Evolutionary conservation across 805 yeast genomes (phyloP).

Genomic region (Sungouiozyma ichnusensis): DNA sequence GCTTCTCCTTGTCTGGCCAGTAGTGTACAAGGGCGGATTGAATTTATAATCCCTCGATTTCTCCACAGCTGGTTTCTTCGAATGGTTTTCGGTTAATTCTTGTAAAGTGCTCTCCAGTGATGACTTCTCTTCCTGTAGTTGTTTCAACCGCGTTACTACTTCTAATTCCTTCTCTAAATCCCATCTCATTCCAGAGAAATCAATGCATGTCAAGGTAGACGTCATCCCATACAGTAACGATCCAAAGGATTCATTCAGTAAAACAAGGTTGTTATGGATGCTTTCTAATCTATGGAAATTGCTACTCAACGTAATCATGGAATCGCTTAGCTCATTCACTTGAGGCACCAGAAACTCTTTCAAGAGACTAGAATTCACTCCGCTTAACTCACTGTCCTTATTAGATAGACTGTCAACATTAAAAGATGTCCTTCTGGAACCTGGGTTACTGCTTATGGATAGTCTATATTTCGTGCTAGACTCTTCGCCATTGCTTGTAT

Average conservation of each 20-base stretch:
- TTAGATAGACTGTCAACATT: constrained; percentile 5
- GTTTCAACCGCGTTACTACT: constrained; percentile 12
- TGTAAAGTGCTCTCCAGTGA: constrained; percentile 4
- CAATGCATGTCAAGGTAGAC: constrained; percentile 83
- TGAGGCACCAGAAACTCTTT: constrained; percentile 33
- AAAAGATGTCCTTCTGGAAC: constrained; percentile 26
- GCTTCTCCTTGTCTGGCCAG: constrained; percentile 1
- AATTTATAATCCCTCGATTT: not conserved
- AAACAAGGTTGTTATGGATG: constrained; percentile 50
- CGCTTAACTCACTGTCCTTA: constrained; percentile 4
- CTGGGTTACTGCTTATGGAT: constrained; percentile 31
- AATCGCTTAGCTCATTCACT: constrained; percentile 38
- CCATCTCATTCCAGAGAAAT: constrained; percentile 36
- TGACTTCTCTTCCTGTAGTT: constrained; percentile 14
- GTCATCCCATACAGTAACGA: constrained; percentile 69
- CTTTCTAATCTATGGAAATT: constrained; percentile 47
- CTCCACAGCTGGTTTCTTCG: not conserved
- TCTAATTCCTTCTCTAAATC: constrained; percentile 20
- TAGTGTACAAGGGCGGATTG: constrained; percentile 4
- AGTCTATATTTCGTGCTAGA: constrained; percentile 28
- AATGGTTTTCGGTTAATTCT: not conserved
- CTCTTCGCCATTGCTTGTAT: not conserved
- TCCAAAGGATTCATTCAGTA: constrained; percentile 70
- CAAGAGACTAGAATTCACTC: constrained; percentile 8
- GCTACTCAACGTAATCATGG: constrained; percentile 44